Conservation (phyloP, 2,329 filamentous ascomycete genomes). For the Exophiala sideris region DNA sequence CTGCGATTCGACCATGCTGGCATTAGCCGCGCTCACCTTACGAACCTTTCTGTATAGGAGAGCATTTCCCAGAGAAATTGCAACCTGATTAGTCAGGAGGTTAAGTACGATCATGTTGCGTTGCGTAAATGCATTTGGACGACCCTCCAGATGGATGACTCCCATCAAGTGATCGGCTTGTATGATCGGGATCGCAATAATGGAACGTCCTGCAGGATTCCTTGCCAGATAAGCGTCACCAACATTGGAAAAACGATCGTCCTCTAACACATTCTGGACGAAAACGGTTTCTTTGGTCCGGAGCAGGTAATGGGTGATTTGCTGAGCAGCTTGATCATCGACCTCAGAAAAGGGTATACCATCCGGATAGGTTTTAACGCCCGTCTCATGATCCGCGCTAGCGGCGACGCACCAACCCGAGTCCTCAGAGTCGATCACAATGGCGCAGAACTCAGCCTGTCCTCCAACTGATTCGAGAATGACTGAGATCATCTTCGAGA, state of each 20-base stretch:
- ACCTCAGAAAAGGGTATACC: constrained; percentile 56
- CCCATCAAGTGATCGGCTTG: constrained; percentile 59
- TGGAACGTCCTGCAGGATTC: constrained; percentile 56
- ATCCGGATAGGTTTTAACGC: constrained; percentile 52
- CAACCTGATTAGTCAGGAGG: constrained; percentile 62
- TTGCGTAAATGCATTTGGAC: constrained; percentile 63
- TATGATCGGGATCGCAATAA: constrained; percentile 61
- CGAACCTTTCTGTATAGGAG: constrained; percentile 60
- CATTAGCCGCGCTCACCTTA: constrained; percentile 61
- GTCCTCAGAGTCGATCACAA: constrained; percentile 59
- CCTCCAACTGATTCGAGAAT: constrained; percentile 62
- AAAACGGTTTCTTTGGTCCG: constrained; percentile 63
- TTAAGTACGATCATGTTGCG: constrained; percentile 51
- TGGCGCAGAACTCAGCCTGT: constrained; percentile 55
- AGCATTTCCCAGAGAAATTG: constrained; percentile 62
- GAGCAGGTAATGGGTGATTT: constrained; percentile 60
- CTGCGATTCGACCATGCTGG: constrained; percentile 64
- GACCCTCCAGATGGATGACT: constrained; percentile 60
- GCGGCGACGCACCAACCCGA: constrained; percentile 60
- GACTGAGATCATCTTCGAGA: constrained; percentile 63
- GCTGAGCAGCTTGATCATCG: constrained; percentile 58
- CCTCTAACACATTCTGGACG: constrained; percentile 60
- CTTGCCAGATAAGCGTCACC: constrained; percentile 53
- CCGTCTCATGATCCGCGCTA: constrained; percentile 56
- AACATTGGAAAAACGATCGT: constrained; percentile 63